Percentiles rank a stretch among this genome's conserved stretches.
Evolutionary conservation across 2,329 filamentous ascomycete genomes (phyloP).

Genomic region (Fusarium annulatum): DNA sequence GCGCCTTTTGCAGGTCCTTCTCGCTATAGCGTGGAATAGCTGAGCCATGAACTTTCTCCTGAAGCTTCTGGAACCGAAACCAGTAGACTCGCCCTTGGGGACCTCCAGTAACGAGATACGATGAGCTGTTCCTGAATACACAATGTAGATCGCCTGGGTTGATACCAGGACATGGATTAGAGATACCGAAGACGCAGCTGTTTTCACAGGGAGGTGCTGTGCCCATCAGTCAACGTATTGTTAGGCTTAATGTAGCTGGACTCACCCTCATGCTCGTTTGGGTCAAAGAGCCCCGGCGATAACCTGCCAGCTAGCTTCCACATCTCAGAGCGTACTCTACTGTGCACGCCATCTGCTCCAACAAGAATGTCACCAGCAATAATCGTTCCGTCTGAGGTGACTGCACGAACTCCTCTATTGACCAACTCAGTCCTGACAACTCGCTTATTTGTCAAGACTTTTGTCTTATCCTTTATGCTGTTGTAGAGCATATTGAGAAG

Average conservation of each 20-base stretch:
- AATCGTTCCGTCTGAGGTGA: background rate
- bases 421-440: background rate
- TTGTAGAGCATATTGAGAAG: background rate
- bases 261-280: background rate
- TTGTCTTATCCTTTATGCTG: background rate
- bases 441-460: background rate
- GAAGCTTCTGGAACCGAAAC: constrained; percentile 3
- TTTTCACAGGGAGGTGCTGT: background rate
- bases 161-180: background rate
- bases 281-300: background rate
- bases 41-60: background rate
- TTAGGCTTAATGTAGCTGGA: too few species aligned
- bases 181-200: background rate
- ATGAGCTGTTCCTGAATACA: background rate
- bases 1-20: background rate
- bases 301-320: background rate
- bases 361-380: background rate
- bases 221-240: background rate
- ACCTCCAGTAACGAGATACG: background rate
- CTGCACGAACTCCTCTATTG: background rate
- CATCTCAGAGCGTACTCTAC: background rate
- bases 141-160: background rate
- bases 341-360: background rate
- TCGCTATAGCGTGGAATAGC: background rate
- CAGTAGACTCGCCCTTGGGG: background rate